Percentiles rank a stretch among this genome's conserved stretches.
phyloP scores from a whole-genome alignment of 2,329 filamentous ascomycete genomes.

The Verticillium longisporum region DNA sequence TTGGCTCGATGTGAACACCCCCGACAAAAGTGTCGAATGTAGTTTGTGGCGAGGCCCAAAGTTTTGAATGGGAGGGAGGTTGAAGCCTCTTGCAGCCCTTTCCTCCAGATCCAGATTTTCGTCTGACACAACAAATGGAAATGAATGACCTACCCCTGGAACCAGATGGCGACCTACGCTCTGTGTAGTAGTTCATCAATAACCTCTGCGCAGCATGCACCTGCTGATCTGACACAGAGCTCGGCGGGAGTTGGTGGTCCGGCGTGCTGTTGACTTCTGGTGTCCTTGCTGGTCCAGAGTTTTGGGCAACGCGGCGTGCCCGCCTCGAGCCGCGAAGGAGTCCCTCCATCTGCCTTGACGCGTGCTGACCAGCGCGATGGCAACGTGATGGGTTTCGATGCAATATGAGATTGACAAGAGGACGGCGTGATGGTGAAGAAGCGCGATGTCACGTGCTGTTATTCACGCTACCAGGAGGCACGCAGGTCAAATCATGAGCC shows the following conservation, averaged over 20 bases:
- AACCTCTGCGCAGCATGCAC: neutral
- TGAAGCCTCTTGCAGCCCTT: too few species aligned
- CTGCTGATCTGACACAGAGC: neutral
- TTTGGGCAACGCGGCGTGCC: constrained; percentile 1
- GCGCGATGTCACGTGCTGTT: neutral
- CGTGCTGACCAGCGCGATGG: neutral
- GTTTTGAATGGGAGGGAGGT: too few species aligned
- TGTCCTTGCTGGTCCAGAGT: neutral
- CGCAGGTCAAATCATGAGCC: neutral
- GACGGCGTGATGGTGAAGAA: neutral
- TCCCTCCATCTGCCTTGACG: neutral
- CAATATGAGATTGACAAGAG: neutral
- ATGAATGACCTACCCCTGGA: neutral
- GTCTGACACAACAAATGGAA: neutral
- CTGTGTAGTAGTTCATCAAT: constrained; percentile 1
- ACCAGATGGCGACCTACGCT: neutral
- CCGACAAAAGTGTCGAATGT: too few species aligned
- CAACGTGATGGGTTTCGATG: neutral
- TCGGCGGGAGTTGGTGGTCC: neutral
- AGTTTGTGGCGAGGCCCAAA: too few species aligned
- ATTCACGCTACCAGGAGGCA: neutral
- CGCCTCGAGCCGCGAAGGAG: constrained; percentile 2
- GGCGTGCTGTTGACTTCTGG: neutral
- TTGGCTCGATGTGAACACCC: too few species aligned
- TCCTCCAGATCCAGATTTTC: neutral